Conservation (phyloP, 2,329 filamentous ascomycete species). For the Exserohilum rostratum region DNA sequence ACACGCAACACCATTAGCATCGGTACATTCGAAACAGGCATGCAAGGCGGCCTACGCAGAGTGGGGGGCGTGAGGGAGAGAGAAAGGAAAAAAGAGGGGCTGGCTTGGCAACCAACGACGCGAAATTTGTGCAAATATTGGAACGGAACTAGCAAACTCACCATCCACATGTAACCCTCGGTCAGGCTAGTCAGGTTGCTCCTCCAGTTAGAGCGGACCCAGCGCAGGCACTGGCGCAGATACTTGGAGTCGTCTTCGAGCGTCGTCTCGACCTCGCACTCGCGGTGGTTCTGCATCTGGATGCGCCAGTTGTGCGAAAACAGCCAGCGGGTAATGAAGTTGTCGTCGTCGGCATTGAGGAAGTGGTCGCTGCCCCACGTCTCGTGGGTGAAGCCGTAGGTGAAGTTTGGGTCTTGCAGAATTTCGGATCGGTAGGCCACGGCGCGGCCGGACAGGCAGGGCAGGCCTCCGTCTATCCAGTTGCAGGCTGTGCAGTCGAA, state of each 20-base stretch:
- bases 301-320: slow-evolving; percentile 92
- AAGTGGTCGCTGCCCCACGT: slow-evolving; percentile 73
- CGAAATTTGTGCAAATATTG: slow-evolving; percentile 32
- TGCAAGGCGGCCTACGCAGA: too few relatives aligned
- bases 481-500: slow-evolving; percentile 97
- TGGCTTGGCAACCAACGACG: slow-evolving; percentile 37
- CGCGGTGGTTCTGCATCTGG: slow-evolving; percentile 89
- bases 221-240: slow-evolving; percentile 89
- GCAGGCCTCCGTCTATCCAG: slow-evolving; percentile 93
- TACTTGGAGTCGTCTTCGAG: slow-evolving; percentile 89
- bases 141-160: slow-evolving; percentile 59
- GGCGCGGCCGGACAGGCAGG: slow-evolving; percentile 93
- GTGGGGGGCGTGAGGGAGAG: too few relatives aligned
- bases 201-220: slow-evolving; percentile 97
- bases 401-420: slow-evolving; percentile 82
- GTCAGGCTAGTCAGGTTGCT: slow-evolving; percentile 92
- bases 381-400: slow-evolving; percentile 88
- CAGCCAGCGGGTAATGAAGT: slow-evolving; percentile 96
- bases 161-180: slow-evolving; percentile 82
- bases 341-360: slow-evolving; percentile 95
- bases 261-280: slow-evolving; percentile 85
- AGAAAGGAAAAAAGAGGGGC: slow-evolving; percentile 29
- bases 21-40: slow-evolving; percentile 9
- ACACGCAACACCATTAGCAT: slow-evolving; percentile 32
- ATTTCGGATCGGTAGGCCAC: slow-evolving; percentile 91